These are phyloP conservation scores for Pichia paraexigua DNA, from an alignment of 805 yeast species.

Conservation along the genomic window DNA sequence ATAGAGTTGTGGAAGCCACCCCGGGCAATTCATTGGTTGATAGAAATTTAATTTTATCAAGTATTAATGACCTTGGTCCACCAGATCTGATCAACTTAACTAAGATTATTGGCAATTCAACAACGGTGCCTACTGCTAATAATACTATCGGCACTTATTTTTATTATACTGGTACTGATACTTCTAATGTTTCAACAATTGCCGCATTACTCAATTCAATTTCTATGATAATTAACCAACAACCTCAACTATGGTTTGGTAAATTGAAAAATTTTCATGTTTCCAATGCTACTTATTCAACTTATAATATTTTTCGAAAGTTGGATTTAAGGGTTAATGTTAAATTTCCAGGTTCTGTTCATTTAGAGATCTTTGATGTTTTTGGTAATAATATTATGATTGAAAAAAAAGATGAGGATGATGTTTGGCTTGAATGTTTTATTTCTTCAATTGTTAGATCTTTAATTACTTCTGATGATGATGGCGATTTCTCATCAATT, in stretches of 20 bases:
- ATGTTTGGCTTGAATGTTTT: conserved; percentile 54
- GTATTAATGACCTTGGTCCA: conserved; percentile 64
- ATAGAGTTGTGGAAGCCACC: conserved; percentile 42
- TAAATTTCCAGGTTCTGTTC: conserved; percentile 69
- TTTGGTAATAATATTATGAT: conserved; percentile 35
- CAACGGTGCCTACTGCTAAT: conserved; percentile 12
- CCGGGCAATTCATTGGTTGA: conserved; percentile 50
- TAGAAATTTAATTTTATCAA: conserved; percentile 50
- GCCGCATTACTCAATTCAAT: conserved; percentile 67
- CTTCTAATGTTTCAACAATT: conserved; percentile 66
- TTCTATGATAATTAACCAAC: conserved; percentile 52
- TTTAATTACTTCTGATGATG: conserved; percentile 57
- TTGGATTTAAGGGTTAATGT: conserved; percentile 67
- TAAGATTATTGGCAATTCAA: conserved; percentile 24
- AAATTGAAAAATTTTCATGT: conserved; percentile 63
- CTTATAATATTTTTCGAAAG: conserved; percentile 52
- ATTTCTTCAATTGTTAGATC: conserved; percentile 69
- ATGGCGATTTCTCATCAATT: conserved; percentile 56
- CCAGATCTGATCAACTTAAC: conserved; percentile 53
- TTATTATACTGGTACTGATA: conserved; percentile 69
- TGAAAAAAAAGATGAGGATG: conserved; percentile 18
- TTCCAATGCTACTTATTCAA: conserved; percentile 60
- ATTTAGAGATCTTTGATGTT: conserved; percentile 40
- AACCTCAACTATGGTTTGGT: conserved; percentile 75
- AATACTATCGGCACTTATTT: conserved; percentile 58